Base-by-base conservation (phyloP, 83 land plant genomes). In the Picea mariana region DNA sequence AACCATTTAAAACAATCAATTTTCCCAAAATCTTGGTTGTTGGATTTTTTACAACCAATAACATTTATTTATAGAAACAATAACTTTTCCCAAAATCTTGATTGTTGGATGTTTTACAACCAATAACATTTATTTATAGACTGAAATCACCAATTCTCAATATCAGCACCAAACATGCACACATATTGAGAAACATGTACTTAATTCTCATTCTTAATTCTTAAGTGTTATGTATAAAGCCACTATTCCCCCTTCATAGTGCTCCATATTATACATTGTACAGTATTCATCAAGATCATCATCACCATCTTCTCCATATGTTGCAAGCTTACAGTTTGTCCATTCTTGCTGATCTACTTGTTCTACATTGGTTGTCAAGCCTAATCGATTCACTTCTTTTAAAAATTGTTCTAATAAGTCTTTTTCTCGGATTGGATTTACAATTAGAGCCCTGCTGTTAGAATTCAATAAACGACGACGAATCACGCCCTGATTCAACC, bases 231-330 rank as follows among this genome's bases (percentile, higher is more conserved):
- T 71, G 23, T 40, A 71, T 71, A 71, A 18, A 42, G 76, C 52
- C 47, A 40, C 76, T 40, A 72, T 72, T 72, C 76, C 76, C 47
- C 76, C 47, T 44, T 72, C 76, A 72, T 72, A 72, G 49, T 72
- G 76, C 24, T 38, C 49, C 47, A 72, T 72, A 72, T 42, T 47
- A 72, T 38, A 40, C 76, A 72, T 72, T 17, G 76, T 72, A 72
- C 47, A n/a, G 40, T 72, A 44, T 72, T 42, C 76, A 38, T 72
- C 76, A 31, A 69, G 42, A 44, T 20, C 27, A 69, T 40, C 47
- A 18, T 69, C 75, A 15, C 75, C 75, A 69, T 67, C 31, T 68
- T 27, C 42, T 68, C 42, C 38, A 40, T 9, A 40, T 72, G 76
- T 18, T 72, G 76, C 76, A 72, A 72, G 42, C 76, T 72, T 72